These are phyloP conservation scores for Ambrosia artemisiifolia DNA, from an alignment of 129 eudicot genomes.

Conservation along the genomic window DNA sequence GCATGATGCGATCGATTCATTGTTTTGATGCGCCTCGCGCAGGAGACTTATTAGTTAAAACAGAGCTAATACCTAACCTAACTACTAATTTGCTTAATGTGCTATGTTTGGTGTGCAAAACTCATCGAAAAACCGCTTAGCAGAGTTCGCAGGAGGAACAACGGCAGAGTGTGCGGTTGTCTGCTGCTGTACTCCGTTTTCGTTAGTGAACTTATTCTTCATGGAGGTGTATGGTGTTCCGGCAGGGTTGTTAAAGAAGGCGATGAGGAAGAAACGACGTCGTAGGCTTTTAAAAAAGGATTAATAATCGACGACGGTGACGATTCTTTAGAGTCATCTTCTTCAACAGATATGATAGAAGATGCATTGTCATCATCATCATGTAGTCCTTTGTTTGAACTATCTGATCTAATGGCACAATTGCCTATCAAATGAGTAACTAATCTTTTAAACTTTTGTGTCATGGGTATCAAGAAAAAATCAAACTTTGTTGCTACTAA, in stretches of 20 bases:
- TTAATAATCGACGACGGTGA: slow-evolving; percentile 17
- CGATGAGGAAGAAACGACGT: slow-evolving; percentile 45
- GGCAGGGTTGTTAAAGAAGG: slow-evolving; percentile 65
- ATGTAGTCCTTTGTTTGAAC: slow-evolving; percentile 53
- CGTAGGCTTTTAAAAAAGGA: slow-evolving; percentile 42
- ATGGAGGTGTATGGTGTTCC: slow-evolving; percentile 67
- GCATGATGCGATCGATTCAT: background rate
- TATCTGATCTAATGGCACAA: slow-evolving; percentile 74
- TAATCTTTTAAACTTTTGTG: no score
- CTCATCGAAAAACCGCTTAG: slow-evolving; percentile 35
- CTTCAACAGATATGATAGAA: slow-evolving; percentile 41
- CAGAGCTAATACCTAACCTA: background rate
- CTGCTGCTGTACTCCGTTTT: slow-evolving; percentile 67
- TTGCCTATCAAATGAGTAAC: slow-evolving; percentile 79
- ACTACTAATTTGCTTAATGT: background rate
- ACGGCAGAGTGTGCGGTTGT: slow-evolving; percentile 84
- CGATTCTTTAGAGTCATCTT: slow-evolving; percentile 27
- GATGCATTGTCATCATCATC: slow-evolving; percentile 42
- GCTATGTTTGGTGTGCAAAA: background rate
- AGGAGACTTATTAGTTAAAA: background rate
- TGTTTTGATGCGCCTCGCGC: no score
- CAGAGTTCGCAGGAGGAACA: slow-evolving; percentile 73
- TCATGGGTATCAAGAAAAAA: no score
- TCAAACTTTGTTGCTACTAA: background rate
- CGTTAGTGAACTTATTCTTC: slow-evolving; percentile 37